Percentiles rank a stretch among this genome's conserved stretches.
Conservation (phyloP, 176 grass and related monocot genomes). For the Themeda triandra region DNA sequence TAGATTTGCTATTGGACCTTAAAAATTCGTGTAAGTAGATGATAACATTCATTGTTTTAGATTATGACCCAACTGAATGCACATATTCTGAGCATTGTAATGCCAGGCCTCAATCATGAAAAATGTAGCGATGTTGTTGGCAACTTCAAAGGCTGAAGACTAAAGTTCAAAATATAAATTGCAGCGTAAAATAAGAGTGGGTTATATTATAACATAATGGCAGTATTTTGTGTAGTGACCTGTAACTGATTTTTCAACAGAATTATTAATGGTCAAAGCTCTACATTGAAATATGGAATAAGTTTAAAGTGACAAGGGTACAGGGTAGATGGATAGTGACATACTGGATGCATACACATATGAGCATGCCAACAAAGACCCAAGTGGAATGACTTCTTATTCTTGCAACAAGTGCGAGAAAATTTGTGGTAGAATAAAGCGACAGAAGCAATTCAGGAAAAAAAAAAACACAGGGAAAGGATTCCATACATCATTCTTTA, state of each 20-base stretch:
- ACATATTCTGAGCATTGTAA: background rate
- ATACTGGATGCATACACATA: background rate
- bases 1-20: background rate
- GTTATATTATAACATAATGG: background rate
- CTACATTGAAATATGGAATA: background rate
- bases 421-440: background rate
- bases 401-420: background rate
- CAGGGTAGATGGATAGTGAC: background rate
- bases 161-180: background rate
- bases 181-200: background rate
- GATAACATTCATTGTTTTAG: background rate
- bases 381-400: background rate
- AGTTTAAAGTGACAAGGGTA: background rate
- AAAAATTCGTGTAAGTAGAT: background rate
- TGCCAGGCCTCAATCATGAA: background rate
- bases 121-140: background rate
- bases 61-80: background rate
- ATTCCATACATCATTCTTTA: constrained; percentile 78
- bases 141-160: background rate
- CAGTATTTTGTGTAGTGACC: background rate
- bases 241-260: background rate
- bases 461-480: constrained; percentile 13
- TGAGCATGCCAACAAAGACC: background rate
- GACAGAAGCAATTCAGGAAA: background rate
- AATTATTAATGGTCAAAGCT: background rate